Conservation (phyloP, 768 basidiomycete genomes). For the Boletales sp. region DNA sequence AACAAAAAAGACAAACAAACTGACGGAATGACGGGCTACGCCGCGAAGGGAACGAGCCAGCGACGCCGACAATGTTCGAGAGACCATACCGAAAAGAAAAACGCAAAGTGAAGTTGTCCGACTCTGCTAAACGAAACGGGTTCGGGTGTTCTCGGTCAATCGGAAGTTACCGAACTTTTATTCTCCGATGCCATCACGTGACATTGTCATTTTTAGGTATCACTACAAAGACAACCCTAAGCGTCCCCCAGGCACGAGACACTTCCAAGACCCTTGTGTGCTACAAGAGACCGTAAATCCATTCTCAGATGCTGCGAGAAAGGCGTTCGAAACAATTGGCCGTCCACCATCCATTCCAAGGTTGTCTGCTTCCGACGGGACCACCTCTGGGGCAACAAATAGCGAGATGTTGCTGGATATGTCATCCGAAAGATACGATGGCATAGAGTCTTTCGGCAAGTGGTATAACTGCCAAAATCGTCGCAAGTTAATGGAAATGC, state of each 20-base stretch:
- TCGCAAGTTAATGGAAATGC: background rate
- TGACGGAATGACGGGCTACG: slow-evolving; percentile 36
- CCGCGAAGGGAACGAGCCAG: slow-evolving; percentile 40
- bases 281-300: slow-evolving; percentile 42
- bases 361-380: too few species aligned
- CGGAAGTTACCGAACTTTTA: slow-evolving; percentile 24
- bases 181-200: slow-evolving; percentile 20
- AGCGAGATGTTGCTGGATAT: slow-evolving; percentile 20
- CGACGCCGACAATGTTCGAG: slow-evolving; percentile 43
- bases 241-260: slow-evolving; percentile 36
- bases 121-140: slow-evolving; percentile 10
- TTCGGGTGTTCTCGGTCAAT: slow-evolving; percentile 31
- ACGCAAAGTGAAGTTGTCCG: slow-evolving; percentile 18
- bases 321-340: slow-evolving; percentile 19
- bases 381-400: slow-evolving; percentile 20
- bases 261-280: slow-evolving; percentile 38
- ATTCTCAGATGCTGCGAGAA: slow-evolving; percentile 53
- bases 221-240: slow-evolving; percentile 4
- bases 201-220: background rate
- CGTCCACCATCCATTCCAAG: background rate
- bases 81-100: slow-evolving; percentile 41
- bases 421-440: background rate
- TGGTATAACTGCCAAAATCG: slow-evolving; percentile 40
- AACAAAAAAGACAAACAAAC: slow-evolving; percentile 4
- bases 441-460: slow-evolving; percentile 25